phyloP scores from a whole-genome alignment of 495 filamentous ascomycete genomes.

The Penicillium pancosmium region DNA sequence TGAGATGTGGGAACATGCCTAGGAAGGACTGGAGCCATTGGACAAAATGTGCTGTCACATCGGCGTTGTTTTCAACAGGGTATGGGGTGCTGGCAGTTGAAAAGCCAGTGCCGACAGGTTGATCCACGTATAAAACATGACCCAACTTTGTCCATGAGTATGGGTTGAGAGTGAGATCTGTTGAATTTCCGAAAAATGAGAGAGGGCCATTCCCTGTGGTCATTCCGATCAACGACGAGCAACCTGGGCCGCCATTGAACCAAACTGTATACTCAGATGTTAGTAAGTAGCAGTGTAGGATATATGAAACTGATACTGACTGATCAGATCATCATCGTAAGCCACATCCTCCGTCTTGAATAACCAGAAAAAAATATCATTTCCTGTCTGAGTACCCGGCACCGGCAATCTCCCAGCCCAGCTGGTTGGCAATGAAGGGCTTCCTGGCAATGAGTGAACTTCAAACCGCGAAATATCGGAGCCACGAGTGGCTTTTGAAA shows the following conservation, averaged over 20 bases:
- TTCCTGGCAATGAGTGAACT: conserved; percentile 34
- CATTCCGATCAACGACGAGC: conserved; percentile 68
- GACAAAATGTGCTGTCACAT: conserved; percentile 37
- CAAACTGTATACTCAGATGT: conserved; percentile 46
- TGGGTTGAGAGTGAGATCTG: conserved; percentile 29
- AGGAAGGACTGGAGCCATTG: conserved; percentile 44
- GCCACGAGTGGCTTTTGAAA: conserved; percentile 4
- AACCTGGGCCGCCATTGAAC: conserved; percentile 72
- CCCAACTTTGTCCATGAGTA: conserved; percentile 45
- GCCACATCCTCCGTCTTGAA: conserved; percentile 35
- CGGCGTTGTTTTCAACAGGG: conserved; percentile 29
- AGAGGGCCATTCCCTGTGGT: conserved; percentile 34
- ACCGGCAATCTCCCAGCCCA: conserved; percentile 47
- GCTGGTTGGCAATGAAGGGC: conserved; percentile 34
- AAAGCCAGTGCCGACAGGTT: conserved; percentile 45
- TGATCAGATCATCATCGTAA: conserved; percentile 42
- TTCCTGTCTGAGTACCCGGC: conserved; percentile 32
- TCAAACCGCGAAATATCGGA: conserved; percentile 26
- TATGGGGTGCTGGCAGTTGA: conserved; percentile 38
- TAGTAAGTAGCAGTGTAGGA: not conserved
- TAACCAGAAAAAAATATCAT: conserved; percentile 47
- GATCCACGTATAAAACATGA: conserved; percentile 47
- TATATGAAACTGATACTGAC: conserved; percentile 18
- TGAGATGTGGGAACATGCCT: conserved; percentile 32
- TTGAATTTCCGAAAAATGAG: conserved; percentile 32